Conservation (phyloP, 768 basidiomycete species). For the Agaricus sinodeliciosus region DNA sequence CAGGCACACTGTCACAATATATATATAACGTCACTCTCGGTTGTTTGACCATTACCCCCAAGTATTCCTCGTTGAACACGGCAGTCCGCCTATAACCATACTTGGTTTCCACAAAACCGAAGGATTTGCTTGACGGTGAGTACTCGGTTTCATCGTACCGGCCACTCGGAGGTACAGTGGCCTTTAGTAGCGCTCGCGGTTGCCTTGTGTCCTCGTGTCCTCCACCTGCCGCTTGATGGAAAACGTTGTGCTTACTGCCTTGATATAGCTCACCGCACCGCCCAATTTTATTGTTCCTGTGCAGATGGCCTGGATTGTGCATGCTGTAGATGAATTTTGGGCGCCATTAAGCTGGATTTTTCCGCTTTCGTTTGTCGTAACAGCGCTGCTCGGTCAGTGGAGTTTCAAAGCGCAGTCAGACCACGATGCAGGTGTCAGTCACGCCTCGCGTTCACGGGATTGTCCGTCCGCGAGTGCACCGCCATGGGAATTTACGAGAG, state of each 20-base stretch:
- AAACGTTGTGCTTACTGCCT: background rate
- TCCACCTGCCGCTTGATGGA: background rate
- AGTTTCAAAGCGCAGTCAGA: background rate
- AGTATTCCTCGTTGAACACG: background rate
- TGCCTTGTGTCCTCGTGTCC: background rate
- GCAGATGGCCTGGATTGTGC: background rate
- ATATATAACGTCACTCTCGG: too few species aligned
- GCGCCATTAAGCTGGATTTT: constrained; percentile 1
- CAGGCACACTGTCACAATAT: too few species aligned
- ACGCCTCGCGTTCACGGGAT: background rate
- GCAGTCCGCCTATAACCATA: background rate
- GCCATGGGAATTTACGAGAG: background rate
- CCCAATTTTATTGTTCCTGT: background rate
- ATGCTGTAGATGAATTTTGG: background rate
- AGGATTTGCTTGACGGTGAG: background rate
- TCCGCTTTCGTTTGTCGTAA: background rate
- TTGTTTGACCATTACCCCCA: background rate
- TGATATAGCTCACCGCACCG: background rate
- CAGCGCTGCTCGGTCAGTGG: background rate
- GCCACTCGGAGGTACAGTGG: background rate
- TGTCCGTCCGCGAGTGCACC: background rate
- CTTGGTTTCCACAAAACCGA: background rate
- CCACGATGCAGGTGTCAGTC: background rate
- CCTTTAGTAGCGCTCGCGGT: background rate
- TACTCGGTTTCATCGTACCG: background rate